phyloP scores from a whole-genome alignment of 306 rosid genomes.

The Quercus suber region DNA sequence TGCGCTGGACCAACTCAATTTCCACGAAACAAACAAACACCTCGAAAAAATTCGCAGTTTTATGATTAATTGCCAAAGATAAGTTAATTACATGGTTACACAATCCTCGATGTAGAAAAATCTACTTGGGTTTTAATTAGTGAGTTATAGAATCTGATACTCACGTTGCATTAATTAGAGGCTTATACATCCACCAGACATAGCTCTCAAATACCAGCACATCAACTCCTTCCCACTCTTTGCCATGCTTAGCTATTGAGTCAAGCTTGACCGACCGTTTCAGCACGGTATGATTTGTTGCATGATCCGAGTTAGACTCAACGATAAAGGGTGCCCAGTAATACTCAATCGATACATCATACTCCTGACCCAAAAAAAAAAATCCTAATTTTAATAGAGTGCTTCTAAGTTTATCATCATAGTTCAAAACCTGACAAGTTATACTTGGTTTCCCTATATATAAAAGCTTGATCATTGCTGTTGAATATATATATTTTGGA shows the following conservation, averaged over 20 bases:
- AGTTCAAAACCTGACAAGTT: neutral
- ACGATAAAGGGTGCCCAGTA: constrained; percentile 94
- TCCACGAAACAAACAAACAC: neutral
- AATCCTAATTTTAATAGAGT: neutral
- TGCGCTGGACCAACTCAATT: neutral
- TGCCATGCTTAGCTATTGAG: constrained; percentile 72
- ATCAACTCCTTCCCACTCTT: constrained; percentile 85
- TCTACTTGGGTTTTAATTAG: neutral
- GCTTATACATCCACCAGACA: constrained; percentile 88
- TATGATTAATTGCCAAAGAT: neutral
- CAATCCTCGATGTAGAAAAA: too few relatives aligned
- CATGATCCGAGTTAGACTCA: constrained; percentile 89
- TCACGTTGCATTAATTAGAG: constrained; percentile 77
- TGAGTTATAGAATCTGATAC: constrained; percentile 1
- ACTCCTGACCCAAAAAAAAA: constrained; percentile 40
- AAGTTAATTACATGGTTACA: too few relatives aligned
- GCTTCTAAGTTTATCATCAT: neutral
- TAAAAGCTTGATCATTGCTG: too few relatives aligned
- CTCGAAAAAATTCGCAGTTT: neutral
- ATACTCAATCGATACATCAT: constrained; percentile 75
- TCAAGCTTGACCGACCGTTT: constrained; percentile 73
- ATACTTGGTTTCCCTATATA: too few relatives aligned
- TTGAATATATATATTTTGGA: too few relatives aligned
- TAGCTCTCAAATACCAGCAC: constrained; percentile 87
- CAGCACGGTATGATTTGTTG: constrained; percentile 73